Conservation (phyloP, 169 alveolate genomes). For the Cryptosporidium canis region DNA sequence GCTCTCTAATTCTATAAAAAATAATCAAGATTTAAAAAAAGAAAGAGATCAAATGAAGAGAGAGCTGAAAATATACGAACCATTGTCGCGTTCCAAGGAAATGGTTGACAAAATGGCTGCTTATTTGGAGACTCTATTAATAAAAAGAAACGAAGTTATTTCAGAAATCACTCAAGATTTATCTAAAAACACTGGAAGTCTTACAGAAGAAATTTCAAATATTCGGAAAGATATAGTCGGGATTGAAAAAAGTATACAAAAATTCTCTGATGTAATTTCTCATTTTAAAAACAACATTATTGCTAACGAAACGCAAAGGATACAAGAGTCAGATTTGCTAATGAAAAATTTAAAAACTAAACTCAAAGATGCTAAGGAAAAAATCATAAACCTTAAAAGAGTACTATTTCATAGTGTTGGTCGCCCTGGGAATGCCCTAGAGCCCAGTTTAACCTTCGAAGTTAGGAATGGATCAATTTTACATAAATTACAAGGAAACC, state of each 20-base stretch:
- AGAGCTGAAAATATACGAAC: conserved; percentile 29
- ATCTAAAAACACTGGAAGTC: conserved; percentile 23
- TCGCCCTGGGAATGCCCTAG: conserved; percentile 41
- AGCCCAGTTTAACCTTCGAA: conserved; percentile 59
- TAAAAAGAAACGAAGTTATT: conserved; percentile 59
- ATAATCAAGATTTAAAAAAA: conserved; percentile 25
- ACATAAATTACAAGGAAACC: conserved; percentile 46
- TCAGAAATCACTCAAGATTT: conserved; percentile 39
- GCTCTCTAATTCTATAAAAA: background rate
- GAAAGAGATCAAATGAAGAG: conserved; percentile 41
- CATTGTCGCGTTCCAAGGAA: conserved; percentile 48
- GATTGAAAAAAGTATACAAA: conserved; percentile 36
- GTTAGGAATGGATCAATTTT: conserved; percentile 60
- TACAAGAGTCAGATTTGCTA: conserved; percentile 38
- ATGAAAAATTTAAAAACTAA: conserved; percentile 20
- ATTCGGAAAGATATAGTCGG: conserved; percentile 53
- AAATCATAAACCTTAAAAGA: conserved; percentile 18
- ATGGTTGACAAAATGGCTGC: conserved; percentile 72
- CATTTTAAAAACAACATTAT: conserved; percentile 51
- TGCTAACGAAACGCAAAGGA: conserved; percentile 40
- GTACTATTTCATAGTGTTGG: conserved; percentile 59
- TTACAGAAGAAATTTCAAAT: conserved; percentile 49
- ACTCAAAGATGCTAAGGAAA: conserved; percentile 13
- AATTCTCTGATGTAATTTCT: conserved; percentile 9
- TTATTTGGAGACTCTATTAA: conserved; percentile 24